phyloP scores from a whole-genome alignment of 257 asterid species.

The Nyctanthes arbortristis region DNA sequence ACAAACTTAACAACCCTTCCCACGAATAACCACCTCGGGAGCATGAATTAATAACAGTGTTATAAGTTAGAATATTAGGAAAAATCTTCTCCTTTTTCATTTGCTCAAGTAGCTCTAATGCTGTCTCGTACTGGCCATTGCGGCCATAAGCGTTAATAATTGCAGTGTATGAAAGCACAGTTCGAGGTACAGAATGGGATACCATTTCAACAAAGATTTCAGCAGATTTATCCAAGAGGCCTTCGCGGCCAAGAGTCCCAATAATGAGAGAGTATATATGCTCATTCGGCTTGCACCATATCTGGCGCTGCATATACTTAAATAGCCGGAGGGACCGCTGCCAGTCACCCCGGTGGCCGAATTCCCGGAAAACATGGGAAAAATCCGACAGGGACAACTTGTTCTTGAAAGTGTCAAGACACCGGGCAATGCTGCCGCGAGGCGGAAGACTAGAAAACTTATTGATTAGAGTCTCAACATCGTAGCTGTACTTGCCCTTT shows the following conservation, averaged over 20 bases:
- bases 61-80: constrained; percentile 88
- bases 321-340: constrained; percentile 94
- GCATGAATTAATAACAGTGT: constrained; percentile 82
- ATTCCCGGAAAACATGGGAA: constrained; percentile 73
- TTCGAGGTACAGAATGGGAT: constrained; percentile 51
- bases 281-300: constrained; percentile 95
- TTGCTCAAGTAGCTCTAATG: constrained; percentile 60
- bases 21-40: constrained; percentile 92
- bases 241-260: constrained; percentile 84
- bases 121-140: constrained; percentile 75
- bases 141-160: constrained; percentile 89
- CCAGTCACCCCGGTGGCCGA: constrained; percentile 92
- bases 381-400: constrained; percentile 91
- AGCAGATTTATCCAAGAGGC: constrained; percentile 75
- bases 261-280: constrained; percentile 77
- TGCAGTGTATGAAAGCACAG: constrained; percentile 78
- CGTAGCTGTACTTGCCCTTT: constrained; percentile 94
- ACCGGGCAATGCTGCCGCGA: constrained; percentile 97
- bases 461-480: constrained; percentile 92
- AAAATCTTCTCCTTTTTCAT: constrained; percentile 78
- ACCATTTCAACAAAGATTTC: constrained; percentile 92
- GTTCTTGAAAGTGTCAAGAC: constrained; percentile 82
- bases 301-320: constrained; percentile 94
- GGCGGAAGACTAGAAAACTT: constrained; percentile 96
- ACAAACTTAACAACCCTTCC: constrained; percentile 93